Conservation (phyloP, 1,139 yeast genomes). For the Pichia inconspicua region DNA sequence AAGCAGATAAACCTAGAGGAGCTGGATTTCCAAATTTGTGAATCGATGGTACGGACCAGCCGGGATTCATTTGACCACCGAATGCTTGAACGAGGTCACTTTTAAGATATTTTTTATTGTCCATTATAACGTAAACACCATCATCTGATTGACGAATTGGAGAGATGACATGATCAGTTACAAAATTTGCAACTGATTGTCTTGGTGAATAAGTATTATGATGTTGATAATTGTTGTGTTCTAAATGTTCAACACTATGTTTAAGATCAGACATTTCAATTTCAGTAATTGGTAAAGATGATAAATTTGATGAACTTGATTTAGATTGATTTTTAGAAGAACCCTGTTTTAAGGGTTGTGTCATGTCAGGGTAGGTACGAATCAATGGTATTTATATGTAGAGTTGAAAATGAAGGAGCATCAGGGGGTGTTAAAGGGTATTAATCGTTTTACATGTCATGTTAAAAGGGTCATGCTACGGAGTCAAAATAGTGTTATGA, state of each 20-base stretch:
- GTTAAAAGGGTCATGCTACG: not conserved
- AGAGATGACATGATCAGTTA: not conserved
- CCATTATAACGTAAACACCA: slow-evolving; percentile 59
- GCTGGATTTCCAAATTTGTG: slow-evolving; percentile 83
- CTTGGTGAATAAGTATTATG: not conserved
- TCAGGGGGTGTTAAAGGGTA: no score
- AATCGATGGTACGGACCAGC: slow-evolving; percentile 53
- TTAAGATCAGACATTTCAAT: not conserved
- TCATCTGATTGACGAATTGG: slow-evolving; percentile 11
- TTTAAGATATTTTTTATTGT: slow-evolving; percentile 58
- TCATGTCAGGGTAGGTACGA: not conserved
- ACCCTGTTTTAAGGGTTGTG: not conserved
- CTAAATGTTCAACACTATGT: slow-evolving; percentile 2
- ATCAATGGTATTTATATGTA: not conserved
- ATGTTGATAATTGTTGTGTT: not conserved
- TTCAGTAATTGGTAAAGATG: not conserved
- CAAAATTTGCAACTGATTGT: not conserved
- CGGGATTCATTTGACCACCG: slow-evolving; percentile 66
- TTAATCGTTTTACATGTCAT: no score
- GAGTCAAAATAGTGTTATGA: not conserved
- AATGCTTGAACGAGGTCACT: slow-evolving; percentile 57
- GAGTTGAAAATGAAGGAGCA: no score
- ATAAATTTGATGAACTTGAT: not conserved
- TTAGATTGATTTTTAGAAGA: not conserved
- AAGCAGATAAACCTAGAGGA: slow-evolving; percentile 78